A percentile compares a stretch with the other conserved stretches of the same genome.
phyloP scores from a whole-genome alignment of 345 rosid genomes.

The Noccaea bulbosa region DNA sequence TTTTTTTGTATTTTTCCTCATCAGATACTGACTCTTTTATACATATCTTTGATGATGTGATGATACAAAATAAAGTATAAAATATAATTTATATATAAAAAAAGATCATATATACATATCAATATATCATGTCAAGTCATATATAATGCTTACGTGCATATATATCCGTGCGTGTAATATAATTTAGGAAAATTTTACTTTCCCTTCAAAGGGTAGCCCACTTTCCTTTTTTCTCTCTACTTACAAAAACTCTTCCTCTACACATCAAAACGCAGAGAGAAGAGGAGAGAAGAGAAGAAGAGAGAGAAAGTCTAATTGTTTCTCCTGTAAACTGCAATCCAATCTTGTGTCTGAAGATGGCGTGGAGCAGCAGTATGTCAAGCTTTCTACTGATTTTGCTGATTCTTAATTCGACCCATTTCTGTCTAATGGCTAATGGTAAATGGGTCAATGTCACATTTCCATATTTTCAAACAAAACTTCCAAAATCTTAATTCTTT shows the following conservation, averaged over 20 bases:
- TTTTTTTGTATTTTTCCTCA: constrained; percentile 37
- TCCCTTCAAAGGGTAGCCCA: constrained; percentile 25
- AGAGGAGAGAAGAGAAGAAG: constrained; percentile 10
- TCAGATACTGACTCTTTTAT: constrained; percentile 33
- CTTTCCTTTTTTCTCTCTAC: constrained; percentile 28
- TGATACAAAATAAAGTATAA: constrained; percentile 24
- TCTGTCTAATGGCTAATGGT: constrained; percentile 61
- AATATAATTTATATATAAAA: constrained; percentile 1
- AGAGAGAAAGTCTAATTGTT: constrained; percentile 33
- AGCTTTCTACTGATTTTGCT: constrained; percentile 51
- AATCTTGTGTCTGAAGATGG: constrained; percentile 38
- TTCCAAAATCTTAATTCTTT: not conserved
- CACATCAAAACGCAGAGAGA: constrained; percentile 26
- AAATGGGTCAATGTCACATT: constrained; percentile 46
- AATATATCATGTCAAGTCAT: constrained; percentile 36
- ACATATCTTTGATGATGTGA: constrained; percentile 42
- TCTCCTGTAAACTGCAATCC: constrained; percentile 16
- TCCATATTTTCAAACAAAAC: constrained; percentile 11
- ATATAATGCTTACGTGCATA: constrained; percentile 31
- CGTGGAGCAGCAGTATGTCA: constrained; percentile 45
- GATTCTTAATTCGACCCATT: constrained; percentile 56
- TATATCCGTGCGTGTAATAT: constrained; percentile 35
- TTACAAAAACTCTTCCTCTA: constrained; percentile 27
- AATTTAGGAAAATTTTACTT: constrained; percentile 25
- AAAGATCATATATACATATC: not conserved